Conservation (phyloP, 805 yeast species). For the Jamesozyma jinghongensis region DNA sequence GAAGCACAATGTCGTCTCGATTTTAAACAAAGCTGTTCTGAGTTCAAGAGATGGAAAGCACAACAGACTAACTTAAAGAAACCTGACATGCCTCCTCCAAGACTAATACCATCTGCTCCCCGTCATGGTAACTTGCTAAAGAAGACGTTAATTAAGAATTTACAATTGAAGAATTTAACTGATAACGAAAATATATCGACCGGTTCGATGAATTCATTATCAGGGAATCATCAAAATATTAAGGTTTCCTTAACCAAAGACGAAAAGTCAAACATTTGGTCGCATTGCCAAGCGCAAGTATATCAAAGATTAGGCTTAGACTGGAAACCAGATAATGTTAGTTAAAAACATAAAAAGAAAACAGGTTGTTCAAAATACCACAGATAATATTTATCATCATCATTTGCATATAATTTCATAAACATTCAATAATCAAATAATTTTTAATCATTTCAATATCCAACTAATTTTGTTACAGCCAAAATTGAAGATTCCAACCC, state of each 20-base stretch:
- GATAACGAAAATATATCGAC: neutral
- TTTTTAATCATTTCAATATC: neutral
- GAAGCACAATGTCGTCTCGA: slow-evolving; percentile 65
- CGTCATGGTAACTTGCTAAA: slow-evolving; percentile 14
- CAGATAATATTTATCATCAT: neutral
- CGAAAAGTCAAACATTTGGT: slow-evolving; percentile 55
- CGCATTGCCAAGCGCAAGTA: slow-evolving; percentile 50
- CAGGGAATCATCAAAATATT: neutral
- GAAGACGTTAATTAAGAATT: slow-evolving; percentile 29
- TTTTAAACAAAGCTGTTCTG: slow-evolving; percentile 44
- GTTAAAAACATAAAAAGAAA: neutral
- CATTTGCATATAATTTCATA: neutral
- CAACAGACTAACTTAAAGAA: slow-evolving; percentile 21
- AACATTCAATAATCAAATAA: neutral
- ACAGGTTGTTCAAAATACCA: too few relatives aligned
- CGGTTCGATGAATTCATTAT: neutral
- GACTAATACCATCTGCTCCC: slow-evolving; percentile 14
- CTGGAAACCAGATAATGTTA: slow-evolving; percentile 43
- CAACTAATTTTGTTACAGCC: too few relatives aligned
- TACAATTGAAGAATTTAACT: slow-evolving; percentile 9
- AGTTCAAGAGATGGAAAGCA: slow-evolving; percentile 36
- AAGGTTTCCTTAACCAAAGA: slow-evolving; percentile 37
- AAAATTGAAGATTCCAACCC: too few relatives aligned
- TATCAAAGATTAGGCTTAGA: slow-evolving; percentile 51
- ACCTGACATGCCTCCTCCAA: slow-evolving; percentile 32